Evolutionary conservation across 1,139 yeast genomes (phyloP), one percentile per base, ranked within the genome.

Genomic region (Kurtzmaniella quercitrusa): DNA sequence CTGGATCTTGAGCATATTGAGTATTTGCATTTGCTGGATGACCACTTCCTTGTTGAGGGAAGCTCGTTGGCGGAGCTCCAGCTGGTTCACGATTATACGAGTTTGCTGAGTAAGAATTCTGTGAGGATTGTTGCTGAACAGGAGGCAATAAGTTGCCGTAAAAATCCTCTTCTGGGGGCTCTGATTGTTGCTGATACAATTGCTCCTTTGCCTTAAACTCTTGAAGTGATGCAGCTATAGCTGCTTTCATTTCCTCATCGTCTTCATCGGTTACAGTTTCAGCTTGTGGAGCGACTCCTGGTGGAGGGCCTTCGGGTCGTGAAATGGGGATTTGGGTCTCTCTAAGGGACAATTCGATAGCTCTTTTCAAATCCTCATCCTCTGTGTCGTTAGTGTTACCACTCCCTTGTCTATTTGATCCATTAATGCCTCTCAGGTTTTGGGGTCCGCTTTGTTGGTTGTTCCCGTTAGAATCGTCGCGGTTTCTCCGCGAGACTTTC

Each of bases 221-320:
- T 46, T 76, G 73, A 50, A 93, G 72, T 63, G 96, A 87, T 1
- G 96, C 97, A n/a, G 87, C 96, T 48, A 93, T 90, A 0, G 98
- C 98, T 1, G 94, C 95, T 59, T 82, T 86, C 82, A 93, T 77
- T 38, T 89, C 96, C 31, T 85, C 94, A 52, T 93, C 98, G 25
- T 86, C 88, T 2, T 81, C 87, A 3, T 62, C 75, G 3, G 37
- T 24, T 10, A 43, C 19, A 7, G 48, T 44, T 21, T 44, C 39
- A n/a, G 52, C 44, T 21, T 36, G 38, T 12, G 36, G 10, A 12
- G 31, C 11, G 5, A 21, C 29, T 19, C 46, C 48, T 14, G 53
- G 44, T 8, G 56, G 56, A 7, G 57, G 53, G 2, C 42, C 44
- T 2, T 46, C 40, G 1, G 59, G 47, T 2, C 56, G 54, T 10